Conservation (phyloP, 495 filamentous ascomycete genomes). For the Aspergillus heteromorphus region DNA sequence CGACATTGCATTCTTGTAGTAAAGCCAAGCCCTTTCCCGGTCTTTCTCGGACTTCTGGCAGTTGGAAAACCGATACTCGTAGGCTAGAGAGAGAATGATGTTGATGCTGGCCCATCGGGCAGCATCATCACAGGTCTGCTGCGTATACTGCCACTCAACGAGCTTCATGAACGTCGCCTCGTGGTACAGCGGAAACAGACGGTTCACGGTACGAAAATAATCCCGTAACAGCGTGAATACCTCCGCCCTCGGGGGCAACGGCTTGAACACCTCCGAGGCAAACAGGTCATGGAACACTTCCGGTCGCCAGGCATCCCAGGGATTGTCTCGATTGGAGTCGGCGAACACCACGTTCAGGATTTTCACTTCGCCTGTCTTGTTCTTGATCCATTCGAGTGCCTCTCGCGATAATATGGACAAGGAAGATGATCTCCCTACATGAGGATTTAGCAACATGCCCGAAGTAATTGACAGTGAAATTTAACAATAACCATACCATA, state of each 20-base stretch:
- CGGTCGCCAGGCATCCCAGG: conserved; percentile 86
- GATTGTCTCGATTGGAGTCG: conserved; percentile 67
- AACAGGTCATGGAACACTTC: conserved; percentile 91
- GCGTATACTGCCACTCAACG: conserved; percentile 88
- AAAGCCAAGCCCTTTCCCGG: conserved; percentile 82
- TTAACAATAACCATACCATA: conserved; percentile 56
- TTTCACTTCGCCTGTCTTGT: conserved; percentile 82
- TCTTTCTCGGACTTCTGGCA: conserved; percentile 80
- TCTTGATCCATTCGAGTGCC: conserved; percentile 95
- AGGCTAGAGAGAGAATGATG: conserved; percentile 81
- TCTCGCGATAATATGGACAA: conserved; percentile 93
- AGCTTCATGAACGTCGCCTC: conserved; percentile 93
- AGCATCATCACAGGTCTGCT: conserved; percentile 83
- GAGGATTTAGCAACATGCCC: conserved; percentile 9
- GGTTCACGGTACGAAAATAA: conserved; percentile 94
- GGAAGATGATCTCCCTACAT: conserved; percentile 77
- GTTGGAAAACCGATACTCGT: conserved; percentile 84
- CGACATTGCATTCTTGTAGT: conserved; percentile 92
- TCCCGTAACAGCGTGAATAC: conserved; percentile 76
- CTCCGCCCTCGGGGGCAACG: conserved; percentile 72
- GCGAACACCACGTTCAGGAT: conserved; percentile 81
- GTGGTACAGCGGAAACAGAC: conserved; percentile 93
- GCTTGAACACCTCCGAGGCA: conserved; percentile 68
- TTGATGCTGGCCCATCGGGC: conserved; percentile 98
- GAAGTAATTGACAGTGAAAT: background rate